Percentiles rank a stretch among this genome's conserved stretches.
These are phyloP conservation scores for Nakaseomyces glabratus DNA, from an alignment of 1,139 yeast species.

Conservation along the genomic window DNA sequence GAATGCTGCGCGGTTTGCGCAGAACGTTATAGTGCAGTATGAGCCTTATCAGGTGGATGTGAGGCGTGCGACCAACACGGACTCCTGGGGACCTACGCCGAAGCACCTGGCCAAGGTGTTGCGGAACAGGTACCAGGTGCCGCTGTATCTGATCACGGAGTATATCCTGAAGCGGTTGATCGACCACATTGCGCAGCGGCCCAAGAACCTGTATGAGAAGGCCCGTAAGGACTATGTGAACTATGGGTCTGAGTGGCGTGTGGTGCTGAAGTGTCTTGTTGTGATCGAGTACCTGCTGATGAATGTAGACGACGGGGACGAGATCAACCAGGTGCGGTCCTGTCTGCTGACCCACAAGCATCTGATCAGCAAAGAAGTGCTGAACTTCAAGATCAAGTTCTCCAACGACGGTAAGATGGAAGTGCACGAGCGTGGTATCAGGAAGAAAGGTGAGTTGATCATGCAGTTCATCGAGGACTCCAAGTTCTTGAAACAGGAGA, in stretches of 20 bases:
- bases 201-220: conserved; percentile 31
- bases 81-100: conserved; percentile 41
- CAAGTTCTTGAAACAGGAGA: conserved; percentile 25
- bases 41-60: conserved; percentile 34
- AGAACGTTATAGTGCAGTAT: conserved; percentile 32
- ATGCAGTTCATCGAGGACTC: conserved; percentile 27
- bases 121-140: conserved; percentile 29
- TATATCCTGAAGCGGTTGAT: conserved; percentile 29
- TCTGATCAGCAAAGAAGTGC: conserved; percentile 26
- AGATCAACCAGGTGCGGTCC: conserved; percentile 27
- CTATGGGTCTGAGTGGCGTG: conserved; percentile 34
- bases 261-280: conserved; percentile 31
- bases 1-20: conserved; percentile 34
- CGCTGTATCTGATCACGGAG: conserved; percentile 29
- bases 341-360: conserved; percentile 28
- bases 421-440: conserved; percentile 31
- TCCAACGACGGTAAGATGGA: conserved; percentile 33
- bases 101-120: conserved; percentile 33
- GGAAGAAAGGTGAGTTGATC: conserved; percentile 28
- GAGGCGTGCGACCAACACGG: conserved; percentile 39
- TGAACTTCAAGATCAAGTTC: conserved; percentile 25
- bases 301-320: conserved; percentile 28
- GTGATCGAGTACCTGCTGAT: conserved; percentile 31
- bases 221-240: conserved; percentile 34
- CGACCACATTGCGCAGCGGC: conserved; percentile 31